Percentiles rank a stretch among this genome's conserved stretches.
Evolutionary conservation across 148 eudicot genomes (phyloP).

Genomic region (Polygonum maritimum): DNA sequence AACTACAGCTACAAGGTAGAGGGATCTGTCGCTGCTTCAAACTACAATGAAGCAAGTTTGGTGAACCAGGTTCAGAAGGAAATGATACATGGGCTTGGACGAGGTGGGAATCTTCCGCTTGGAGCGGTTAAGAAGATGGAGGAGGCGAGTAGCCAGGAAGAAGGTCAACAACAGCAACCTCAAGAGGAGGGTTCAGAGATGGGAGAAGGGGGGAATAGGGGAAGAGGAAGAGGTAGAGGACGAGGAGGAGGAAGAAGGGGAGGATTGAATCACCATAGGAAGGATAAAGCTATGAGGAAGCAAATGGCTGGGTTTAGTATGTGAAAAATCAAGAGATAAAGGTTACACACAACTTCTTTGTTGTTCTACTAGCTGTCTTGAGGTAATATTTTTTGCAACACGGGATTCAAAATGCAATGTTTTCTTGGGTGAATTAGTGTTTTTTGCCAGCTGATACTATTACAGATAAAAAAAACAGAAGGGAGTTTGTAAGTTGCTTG

Average conservation of each 20-base stretch:
- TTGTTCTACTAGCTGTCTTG: neutral
- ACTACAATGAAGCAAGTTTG: constrained; percentile 57
- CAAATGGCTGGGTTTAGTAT: constrained; percentile 50
- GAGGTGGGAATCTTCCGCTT: constrained; percentile 76
- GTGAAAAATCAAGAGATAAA: neutral
- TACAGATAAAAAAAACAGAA: neutral
- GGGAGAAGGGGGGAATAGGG: constrained; percentile 37
- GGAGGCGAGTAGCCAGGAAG: constrained; percentile 23
- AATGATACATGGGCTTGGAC: constrained; percentile 77
- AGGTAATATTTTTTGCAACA: neutral
- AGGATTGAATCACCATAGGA: constrained; percentile 40
- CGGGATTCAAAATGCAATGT: neutral
- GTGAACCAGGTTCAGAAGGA: constrained; percentile 59
- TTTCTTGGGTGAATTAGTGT: neutral
- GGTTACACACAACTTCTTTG: neutral
- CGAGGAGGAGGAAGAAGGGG: constrained; percentile 38
- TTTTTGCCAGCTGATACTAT: neutral
- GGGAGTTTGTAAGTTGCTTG: neutral
- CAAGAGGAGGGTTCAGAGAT: constrained; percentile 21
- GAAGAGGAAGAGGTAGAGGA: constrained; percentile 28
- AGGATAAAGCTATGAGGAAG: constrained; percentile 73
- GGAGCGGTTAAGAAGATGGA: constrained; percentile 52
- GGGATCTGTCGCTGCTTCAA: constrained; percentile 76
- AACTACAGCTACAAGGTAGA: constrained; percentile 91
- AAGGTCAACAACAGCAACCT: constrained; percentile 14